phyloP scores from a whole-genome alignment of 163 green algal genomes.

The Volvox carteri region DNA sequence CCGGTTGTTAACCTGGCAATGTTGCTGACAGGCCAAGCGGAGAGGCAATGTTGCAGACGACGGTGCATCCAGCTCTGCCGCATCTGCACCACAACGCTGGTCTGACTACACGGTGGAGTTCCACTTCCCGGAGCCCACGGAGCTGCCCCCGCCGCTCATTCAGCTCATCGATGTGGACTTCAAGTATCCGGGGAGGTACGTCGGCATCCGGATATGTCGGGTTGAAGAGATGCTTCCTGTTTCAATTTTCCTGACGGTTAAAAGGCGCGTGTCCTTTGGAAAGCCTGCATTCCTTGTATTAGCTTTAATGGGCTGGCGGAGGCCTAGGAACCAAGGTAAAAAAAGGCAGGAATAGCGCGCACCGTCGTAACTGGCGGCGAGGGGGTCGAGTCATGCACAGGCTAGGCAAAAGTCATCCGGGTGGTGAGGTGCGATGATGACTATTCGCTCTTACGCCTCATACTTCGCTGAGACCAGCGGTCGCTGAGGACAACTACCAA shows the following conservation, averaged over 20 bases:
- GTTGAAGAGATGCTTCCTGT: too few relatives aligned
- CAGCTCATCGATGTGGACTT: constrained; percentile 96
- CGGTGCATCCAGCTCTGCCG: constrained; percentile 40
- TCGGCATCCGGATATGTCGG: neutral
- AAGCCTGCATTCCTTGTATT: too few relatives aligned
- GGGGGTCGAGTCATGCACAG: too few relatives aligned
- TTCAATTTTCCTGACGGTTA: too few relatives aligned
- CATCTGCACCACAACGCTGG: constrained; percentile 86
- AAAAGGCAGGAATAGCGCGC: too few relatives aligned
- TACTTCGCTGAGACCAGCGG: constrained; percentile 55
- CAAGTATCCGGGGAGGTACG: constrained; percentile 90
- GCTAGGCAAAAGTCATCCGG: neutral
- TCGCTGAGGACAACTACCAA: constrained; percentile 50
- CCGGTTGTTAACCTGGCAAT: too few relatives aligned
- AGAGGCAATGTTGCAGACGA: constrained; percentile 28
- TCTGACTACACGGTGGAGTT: constrained; percentile 97
- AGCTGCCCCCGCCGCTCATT: constrained; percentile 87
- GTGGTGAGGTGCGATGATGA: constrained; percentile 20
- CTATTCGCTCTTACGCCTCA: constrained; percentile 36
- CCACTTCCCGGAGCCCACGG: constrained; percentile 96
- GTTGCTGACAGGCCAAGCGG: constrained; percentile 39
- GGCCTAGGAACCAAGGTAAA: too few relatives aligned
- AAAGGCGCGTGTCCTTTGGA: too few relatives aligned
- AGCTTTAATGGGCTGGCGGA: too few relatives aligned
- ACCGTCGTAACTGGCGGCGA: too few relatives aligned